phyloP scores from a whole-genome alignment of 306 rosid species.

The Sicyos baderoa region DNA sequence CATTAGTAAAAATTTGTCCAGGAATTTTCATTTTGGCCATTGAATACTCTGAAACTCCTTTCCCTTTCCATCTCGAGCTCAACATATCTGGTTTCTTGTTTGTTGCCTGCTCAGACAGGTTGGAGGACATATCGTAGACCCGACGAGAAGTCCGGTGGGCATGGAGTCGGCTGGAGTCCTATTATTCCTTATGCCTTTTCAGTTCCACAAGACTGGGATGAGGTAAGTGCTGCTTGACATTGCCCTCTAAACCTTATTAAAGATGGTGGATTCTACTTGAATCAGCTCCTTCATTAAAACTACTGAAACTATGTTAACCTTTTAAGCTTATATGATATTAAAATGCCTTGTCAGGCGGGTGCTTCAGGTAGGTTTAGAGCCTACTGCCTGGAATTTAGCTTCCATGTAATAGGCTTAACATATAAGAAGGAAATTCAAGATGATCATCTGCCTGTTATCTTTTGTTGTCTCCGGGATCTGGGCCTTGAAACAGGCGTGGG shows the following conservation, averaged over 20 bases:
- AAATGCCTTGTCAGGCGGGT: background rate
- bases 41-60: background rate
- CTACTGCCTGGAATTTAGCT: background rate
- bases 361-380: background rate
- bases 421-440: background rate
- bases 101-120: slow-evolving; percentile 78
- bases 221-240: slow-evolving; percentile 38
- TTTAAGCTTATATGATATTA: background rate
- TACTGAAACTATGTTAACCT: background rate
- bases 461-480: too few species aligned
- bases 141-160: slow-evolving; percentile 97
- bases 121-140: slow-evolving; percentile 99
- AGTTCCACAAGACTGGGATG: slow-evolving; percentile 91
- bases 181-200: slow-evolving; percentile 76
- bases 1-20: background rate
- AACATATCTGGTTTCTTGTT: slow-evolving; percentile 18
- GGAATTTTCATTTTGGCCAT: background rate
- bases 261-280: slow-evolving; percentile 4
- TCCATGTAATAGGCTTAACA: background rate
- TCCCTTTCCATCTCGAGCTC: background rate
- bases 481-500: too few species aligned
- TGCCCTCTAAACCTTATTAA: background rate
- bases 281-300: slow-evolving; percentile 7
- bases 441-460: background rate
- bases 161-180: slow-evolving; percentile 99